phyloP scores from a whole-genome alignment of 495 filamentous ascomycete species.

The Lichina pygmaea region DNA sequence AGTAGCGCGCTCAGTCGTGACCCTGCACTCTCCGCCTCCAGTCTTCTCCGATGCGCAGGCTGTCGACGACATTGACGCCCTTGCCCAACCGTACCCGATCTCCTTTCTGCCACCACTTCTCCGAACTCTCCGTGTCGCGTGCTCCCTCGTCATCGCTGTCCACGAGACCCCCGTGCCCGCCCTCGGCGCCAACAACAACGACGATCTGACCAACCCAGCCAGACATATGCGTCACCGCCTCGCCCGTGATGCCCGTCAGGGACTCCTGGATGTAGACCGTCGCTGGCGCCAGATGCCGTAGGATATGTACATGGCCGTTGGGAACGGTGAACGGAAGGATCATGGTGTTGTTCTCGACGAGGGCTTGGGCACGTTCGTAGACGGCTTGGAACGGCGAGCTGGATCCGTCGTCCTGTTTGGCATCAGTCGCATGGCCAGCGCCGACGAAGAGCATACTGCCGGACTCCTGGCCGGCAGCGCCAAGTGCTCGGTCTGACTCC shows the following conservation, averaged over 20 bases:
- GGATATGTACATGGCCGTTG: conserved; percentile 52
- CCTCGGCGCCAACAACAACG: conserved; percentile 62
- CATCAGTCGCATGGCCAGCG: conserved; percentile 6
- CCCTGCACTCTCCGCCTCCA: conserved; percentile 52
- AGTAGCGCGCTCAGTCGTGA: conserved; percentile 23
- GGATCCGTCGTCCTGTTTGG: conserved; percentile 4
- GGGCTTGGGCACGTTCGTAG: conserved; percentile 41
- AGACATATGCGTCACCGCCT: conserved; percentile 39
- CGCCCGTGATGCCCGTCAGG: conserved; percentile 42
- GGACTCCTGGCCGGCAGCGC: conserved; percentile 3
- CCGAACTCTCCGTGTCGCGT: conserved; percentile 24
- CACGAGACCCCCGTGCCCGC: conserved; percentile 58
- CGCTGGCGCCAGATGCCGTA: conserved; percentile 58
- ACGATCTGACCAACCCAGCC: conserved; percentile 67
- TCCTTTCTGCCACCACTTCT: conserved; percentile 62
- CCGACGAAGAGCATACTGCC: conserved; percentile 1
- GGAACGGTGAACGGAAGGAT: conserved; percentile 66
- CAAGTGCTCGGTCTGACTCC: conserved; percentile 25
- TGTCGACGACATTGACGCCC: conserved; percentile 67
- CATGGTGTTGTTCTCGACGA: conserved; percentile 62
- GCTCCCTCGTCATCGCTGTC: conserved; percentile 65
- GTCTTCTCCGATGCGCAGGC: conserved; percentile 48
- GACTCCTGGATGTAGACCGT: conserved; percentile 68
- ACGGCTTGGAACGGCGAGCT: conserved; percentile 37
- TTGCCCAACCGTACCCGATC: conserved; percentile 63